These are phyloP conservation scores for Coemansia sp. DNA, from an alignment of 192 early-diverging fungal genomes.

Conservation along the genomic window DNA sequence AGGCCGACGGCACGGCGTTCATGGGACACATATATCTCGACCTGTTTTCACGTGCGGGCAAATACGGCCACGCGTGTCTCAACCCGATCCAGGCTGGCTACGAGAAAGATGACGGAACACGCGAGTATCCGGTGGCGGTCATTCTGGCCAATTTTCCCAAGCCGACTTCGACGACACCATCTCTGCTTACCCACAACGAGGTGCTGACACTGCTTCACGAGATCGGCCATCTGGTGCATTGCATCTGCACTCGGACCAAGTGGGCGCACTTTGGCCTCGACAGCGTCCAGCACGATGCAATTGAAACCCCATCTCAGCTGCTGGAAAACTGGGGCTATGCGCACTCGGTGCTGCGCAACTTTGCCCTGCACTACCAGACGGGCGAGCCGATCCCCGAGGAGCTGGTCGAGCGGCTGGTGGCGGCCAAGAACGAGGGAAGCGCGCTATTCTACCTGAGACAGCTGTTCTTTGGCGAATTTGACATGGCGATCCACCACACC, in stretches of 20 bases:
- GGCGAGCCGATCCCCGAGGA: constrained; percentile 62
- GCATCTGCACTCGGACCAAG: constrained; percentile 64
- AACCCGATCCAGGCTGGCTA: constrained; percentile 62
- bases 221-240: constrained; percentile 65
- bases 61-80: constrained; percentile 68
- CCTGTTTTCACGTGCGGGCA: constrained; percentile 64
- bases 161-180: constrained; percentile 60
- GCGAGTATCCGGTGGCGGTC: constrained; percentile 55
- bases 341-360: constrained; percentile 48
- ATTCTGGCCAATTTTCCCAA: constrained; percentile 66
- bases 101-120: constrained; percentile 47
- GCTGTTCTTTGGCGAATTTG: constrained; percentile 69
- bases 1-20: constrained; percentile 42
- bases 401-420: constrained; percentile 62
- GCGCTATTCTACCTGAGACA: constrained; percentile 68
- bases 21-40: constrained; percentile 72
- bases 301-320: constrained; percentile 83
- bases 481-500: constrained; percentile 65
- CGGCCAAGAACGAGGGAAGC: constrained; percentile 66
- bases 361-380: constrained; percentile 63
- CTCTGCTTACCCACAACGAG: constrained; percentile 75
- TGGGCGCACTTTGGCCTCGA: constrained; percentile 68
- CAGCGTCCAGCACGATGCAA: constrained; percentile 72
- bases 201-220: constrained; percentile 78
- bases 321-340: constrained; percentile 76